These are phyloP conservation scores for Rubroboletus satanas DNA, from an alignment of 768 basidiomycete genomes.

Conservation along the genomic window DNA sequence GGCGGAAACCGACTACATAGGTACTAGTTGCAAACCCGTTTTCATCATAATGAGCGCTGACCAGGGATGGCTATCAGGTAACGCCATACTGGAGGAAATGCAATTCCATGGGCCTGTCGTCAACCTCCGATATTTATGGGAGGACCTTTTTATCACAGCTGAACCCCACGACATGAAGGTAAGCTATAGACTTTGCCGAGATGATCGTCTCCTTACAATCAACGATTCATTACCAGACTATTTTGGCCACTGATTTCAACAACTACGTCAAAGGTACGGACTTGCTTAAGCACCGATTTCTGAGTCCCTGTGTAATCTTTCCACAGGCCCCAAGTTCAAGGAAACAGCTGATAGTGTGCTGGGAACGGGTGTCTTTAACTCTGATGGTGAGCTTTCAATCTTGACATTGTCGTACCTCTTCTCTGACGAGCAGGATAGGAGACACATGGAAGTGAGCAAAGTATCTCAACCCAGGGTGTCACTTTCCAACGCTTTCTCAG, in stretches of 20 bases:
- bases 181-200: background rate
- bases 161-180: slow-evolving; percentile 49
- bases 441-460: slow-evolving; percentile 62
- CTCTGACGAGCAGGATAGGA: slow-evolving; percentile 34
- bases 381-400: slow-evolving; percentile 36
- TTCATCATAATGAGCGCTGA: background rate
- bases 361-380: slow-evolving; percentile 55
- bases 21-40: slow-evolving; percentile 15
- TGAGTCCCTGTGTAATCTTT: background rate
- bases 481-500: slow-evolving; percentile 26
- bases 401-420: background rate
- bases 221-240: slow-evolving; percentile 23
- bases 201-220: background rate
- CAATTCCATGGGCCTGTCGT: slow-evolving; percentile 26
- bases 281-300: background rate
- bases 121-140: slow-evolving; percentile 49
- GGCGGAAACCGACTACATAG: slow-evolving; percentile 33
- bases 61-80: slow-evolving; percentile 16
- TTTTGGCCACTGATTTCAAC: slow-evolving; percentile 42
- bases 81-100: slow-evolving; percentile 21
- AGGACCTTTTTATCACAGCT: slow-evolving; percentile 44
- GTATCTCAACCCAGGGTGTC: background rate
- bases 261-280: slow-evolving; percentile 41
- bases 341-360: slow-evolving; percentile 33
- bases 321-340: slow-evolving; percentile 33